Base-by-base conservation (phyloP, 495 filamentous ascomycete genomes). In the Choiromyces venosus region DNA sequence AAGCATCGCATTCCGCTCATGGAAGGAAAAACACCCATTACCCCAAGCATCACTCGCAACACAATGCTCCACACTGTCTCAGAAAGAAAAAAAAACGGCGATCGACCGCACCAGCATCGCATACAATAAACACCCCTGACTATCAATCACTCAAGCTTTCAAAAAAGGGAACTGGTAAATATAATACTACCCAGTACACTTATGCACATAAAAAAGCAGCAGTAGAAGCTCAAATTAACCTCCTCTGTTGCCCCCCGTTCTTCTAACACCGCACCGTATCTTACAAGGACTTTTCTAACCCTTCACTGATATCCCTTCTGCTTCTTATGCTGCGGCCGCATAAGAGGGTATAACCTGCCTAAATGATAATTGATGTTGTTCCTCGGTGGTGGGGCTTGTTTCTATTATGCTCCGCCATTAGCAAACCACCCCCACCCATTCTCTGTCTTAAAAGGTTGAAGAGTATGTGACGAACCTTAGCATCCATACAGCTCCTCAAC, bases 281-380 rank as follows among this genome's bases (percentile, higher is more conserved):
- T 39, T 72, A 73, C 69, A 73, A 66, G 46, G 68, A 36, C 3
- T 35, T 21, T 37, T 33, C 29, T 37, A 35, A 6, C 69, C 66
- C 74, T 76, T 72, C 80, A 74, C 67, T 84, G 75, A 65, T 80
- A 80, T 67, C 84, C 83, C 79, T 89, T 88, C 84, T 88, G 76
- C 29, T 77, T 89, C 86, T 94, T 96, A 78, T 88, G 87, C 10
- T 90, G 89, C 1, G 87, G 87, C 61, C 87, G 87, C 40, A 99
- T 89, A 81, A 89, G 91, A 9, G 91, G 89, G 81, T 96, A 93
- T 85, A 98, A 89, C 74, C 95, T 87, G 79, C 87, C 87, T 52
- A 99, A 83, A 83, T 97, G 94, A 86, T 96, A 97, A 84, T 99
- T 99, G 87, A 98, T 94, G 71, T 89, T 91, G 85, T 91, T 97